A percentile compares a stretch with the other conserved stretches of the same genome.
Conservation (phyloP, 805 yeast genomes). For the Candida caryicola region DNA sequence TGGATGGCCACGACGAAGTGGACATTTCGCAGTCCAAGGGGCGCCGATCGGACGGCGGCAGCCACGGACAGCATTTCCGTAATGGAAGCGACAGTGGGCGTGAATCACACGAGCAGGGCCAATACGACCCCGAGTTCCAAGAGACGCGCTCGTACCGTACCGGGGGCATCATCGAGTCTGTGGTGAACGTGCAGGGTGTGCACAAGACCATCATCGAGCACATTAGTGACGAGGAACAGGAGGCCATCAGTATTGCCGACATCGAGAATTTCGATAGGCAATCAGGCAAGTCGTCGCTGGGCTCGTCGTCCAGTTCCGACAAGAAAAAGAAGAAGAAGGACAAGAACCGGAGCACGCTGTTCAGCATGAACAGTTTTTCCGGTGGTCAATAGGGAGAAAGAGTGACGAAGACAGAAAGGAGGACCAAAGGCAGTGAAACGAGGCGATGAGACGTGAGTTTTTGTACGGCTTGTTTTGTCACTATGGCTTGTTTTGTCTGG, state of each 20-base stretch:
- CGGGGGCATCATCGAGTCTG: constrained; percentile 74
- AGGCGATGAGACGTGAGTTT: too few relatives aligned
- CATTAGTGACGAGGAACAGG: constrained; percentile 45
- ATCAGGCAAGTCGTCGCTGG: constrained; percentile 4
- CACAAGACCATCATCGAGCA: constrained; percentile 82
- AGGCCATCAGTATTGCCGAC: constrained; percentile 5
- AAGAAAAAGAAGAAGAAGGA: constrained; percentile 9
- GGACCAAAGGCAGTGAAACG: too few relatives aligned
- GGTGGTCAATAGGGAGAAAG: too few relatives aligned
- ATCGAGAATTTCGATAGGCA: constrained; percentile 4
- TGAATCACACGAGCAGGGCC: not conserved
- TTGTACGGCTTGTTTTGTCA: too few relatives aligned
- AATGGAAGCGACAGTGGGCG: constrained; percentile 1
- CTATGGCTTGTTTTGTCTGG: too few relatives aligned
- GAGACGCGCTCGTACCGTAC: constrained; percentile 43
- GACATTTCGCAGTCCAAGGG: constrained; percentile 22
- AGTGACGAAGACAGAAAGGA: too few relatives aligned
- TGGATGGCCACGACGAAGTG: constrained; percentile 23
- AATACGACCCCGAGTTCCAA: constrained; percentile 22
- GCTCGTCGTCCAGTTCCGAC: constrained; percentile 5
- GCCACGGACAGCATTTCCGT: too few relatives aligned
- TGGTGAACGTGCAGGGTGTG: constrained; percentile 80
- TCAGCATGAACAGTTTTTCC: constrained; percentile 8
- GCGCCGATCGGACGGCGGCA: too few relatives aligned
- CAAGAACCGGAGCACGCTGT: constrained; percentile 11